These are phyloP conservation scores for Erodium moschatum DNA, from an alignment of 441 rosid genomes.

Conservation along the genomic window DNA sequence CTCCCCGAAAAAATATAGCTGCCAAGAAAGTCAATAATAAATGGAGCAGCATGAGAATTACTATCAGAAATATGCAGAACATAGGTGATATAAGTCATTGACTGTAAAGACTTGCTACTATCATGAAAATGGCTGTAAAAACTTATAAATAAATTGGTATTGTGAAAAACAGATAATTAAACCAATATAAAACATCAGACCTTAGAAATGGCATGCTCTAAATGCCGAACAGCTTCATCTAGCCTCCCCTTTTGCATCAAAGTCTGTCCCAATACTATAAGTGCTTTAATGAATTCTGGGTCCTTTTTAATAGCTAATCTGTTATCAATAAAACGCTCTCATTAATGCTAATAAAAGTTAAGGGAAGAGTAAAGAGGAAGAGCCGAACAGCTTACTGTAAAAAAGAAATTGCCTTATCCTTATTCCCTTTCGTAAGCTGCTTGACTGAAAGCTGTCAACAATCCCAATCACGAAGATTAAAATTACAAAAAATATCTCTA, in stretches of 20 bases:
- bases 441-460: conserved; percentile 57
- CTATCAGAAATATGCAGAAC: neutral
- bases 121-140: neutral
- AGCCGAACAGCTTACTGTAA: conserved; percentile 38
- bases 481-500: conserved; percentile 11
- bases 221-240: conserved; percentile 49
- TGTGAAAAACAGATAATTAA: neutral
- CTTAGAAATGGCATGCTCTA: conserved; percentile 76
- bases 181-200: conserved; percentile 25
- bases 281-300: conserved; percentile 47
- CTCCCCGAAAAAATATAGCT: conserved; percentile 43
- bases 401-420: conserved; percentile 44
- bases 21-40: conserved; percentile 18
- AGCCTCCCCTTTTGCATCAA: conserved; percentile 43
- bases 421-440: conserved; percentile 42
- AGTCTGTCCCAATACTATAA: conserved; percentile 63
- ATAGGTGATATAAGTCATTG: neutral
- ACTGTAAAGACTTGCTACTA: too few species aligned
- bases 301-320: conserved; percentile 72
- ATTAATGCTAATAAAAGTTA: neutral
- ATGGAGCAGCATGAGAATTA: conserved; percentile 11
- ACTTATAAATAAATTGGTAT: neutral
- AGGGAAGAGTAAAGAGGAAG: conserved; percentile 1
- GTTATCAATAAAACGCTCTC: conserved; percentile 16
- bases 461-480: conserved; percentile 22